Conservation (phyloP, 352 stramenopile genomes). For the Globisporangium perplexum region DNA sequence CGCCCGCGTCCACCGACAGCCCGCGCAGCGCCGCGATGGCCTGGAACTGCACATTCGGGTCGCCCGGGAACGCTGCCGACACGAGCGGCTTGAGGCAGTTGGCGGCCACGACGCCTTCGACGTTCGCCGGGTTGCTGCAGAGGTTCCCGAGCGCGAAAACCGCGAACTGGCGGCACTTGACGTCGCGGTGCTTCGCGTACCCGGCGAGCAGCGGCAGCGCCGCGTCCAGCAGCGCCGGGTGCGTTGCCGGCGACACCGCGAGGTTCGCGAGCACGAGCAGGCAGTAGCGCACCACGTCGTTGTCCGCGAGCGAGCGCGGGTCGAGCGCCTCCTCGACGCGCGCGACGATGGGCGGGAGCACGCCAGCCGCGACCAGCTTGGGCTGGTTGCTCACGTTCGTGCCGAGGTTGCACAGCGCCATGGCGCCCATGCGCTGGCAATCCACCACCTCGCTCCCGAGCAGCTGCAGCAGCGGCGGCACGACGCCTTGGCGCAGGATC, state of each 20-base stretch:
- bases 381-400: constrained; percentile 93
- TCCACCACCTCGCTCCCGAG: constrained; percentile 87
- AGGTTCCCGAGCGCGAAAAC: constrained; percentile 95
- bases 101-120: constrained; percentile 83
- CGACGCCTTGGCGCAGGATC: constrained; percentile 86
- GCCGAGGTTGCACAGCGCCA: constrained; percentile 94
- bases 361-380: constrained; percentile 84
- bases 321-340: constrained; percentile 90
- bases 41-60: constrained; percentile 96
- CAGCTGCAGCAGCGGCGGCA: constrained; percentile 82
- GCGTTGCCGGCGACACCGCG: constrained; percentile 78
- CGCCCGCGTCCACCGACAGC: constrained; percentile 86
- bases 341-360: constrained; percentile 86
- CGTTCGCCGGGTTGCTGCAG: constrained; percentile 89
- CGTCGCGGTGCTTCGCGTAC: constrained; percentile 93
- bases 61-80: constrained; percentile 91
- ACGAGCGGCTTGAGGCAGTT: constrained; percentile 93
- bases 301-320: constrained; percentile 88
- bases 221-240: constrained; percentile 72
- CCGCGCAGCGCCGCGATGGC: constrained; percentile 92
- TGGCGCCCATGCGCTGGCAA: constrained; percentile 93
- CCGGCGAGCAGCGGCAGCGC: constrained; percentile 86
- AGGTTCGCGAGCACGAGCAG: constrained; percentile 94
- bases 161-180: constrained; percentile 95
- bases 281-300: constrained; percentile 94